These are phyloP conservation scores for Arachis monticola DNA, from an alignment of 331 rosid species.

Conservation along the genomic window DNA sequence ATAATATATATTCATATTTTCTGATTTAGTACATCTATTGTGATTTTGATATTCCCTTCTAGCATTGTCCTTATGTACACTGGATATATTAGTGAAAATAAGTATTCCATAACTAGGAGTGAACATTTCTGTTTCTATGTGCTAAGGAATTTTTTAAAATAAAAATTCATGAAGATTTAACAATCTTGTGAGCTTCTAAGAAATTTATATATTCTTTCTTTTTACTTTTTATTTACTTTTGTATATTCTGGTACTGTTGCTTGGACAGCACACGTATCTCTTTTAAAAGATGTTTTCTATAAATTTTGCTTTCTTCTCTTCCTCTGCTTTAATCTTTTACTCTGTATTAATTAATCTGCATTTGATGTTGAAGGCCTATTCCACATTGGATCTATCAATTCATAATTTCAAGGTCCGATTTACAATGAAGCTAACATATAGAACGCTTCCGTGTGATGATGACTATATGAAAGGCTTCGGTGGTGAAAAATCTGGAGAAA, in stretches of 20 bases:
- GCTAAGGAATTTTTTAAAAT: conserved; percentile 8
- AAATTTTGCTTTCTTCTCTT: conserved; percentile 37
- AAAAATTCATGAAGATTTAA: background rate
- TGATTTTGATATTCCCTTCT: conserved; percentile 30
- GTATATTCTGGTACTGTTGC: conserved; percentile 27
- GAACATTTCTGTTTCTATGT: background rate
- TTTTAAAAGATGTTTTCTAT: conserved; percentile 16
- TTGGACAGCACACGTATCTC: conserved; percentile 26
- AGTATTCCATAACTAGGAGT: conserved; percentile 15
- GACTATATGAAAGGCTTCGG: conserved; percentile 56
- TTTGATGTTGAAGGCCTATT: conserved; percentile 81
- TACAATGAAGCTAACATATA: conserved; percentile 92
- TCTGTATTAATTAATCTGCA: conserved; percentile 37
- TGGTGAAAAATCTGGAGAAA: conserved; percentile 54
- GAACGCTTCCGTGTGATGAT: conserved; percentile 75
- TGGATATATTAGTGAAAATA: conserved; percentile 21
- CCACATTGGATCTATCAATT: conserved; percentile 76
- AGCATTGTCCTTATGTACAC: conserved; percentile 24
- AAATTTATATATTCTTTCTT: conserved; percentile 26
- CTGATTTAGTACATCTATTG: conserved; percentile 23
- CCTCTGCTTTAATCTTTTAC: conserved; percentile 22
- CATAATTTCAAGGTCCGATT: conserved; percentile 80
- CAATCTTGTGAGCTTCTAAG: conserved; percentile 24
- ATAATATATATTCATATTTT: conserved; percentile 30
- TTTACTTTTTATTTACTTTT: background rate